Conservation (phyloP, 2,329 filamentous ascomycete species). For the Bipolaris victoriae region DNA sequence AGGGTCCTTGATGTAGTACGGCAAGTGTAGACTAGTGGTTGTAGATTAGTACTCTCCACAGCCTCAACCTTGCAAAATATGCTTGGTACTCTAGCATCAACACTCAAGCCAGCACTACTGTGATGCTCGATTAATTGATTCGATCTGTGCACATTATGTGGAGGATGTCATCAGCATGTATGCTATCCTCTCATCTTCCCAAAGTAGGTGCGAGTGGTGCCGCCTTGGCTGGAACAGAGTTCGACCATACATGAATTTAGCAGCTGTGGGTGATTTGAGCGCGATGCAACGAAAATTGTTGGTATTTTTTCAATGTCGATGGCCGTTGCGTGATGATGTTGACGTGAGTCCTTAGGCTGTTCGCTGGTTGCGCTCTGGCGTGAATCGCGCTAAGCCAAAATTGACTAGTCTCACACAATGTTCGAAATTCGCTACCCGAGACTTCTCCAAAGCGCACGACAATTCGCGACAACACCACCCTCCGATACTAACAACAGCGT, state of each 20-base stretch:
- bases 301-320: not conserved
- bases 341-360: not conserved
- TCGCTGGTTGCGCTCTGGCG: not conserved
- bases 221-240: not conserved
- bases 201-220: not conserved
- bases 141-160: not conserved
- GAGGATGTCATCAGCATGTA: not conserved
- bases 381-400: constrained; percentile 8
- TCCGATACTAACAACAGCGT: constrained; percentile 48
- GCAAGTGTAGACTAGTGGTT: not conserved
- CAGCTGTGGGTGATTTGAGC: not conserved
- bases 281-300: accelerated
- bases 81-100: too few relatives aligned
- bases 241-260: not conserved
- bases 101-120: not conserved
- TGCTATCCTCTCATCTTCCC: not conserved
- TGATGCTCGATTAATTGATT: not conserved
- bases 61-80: not conserved
- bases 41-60: not conserved
- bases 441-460: constrained; percentile 15
- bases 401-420: constrained; percentile 17
- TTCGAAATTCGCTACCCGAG: constrained; percentile 20
- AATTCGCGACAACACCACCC: constrained; percentile 31
- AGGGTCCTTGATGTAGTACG: not conserved
- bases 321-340: constrained; percentile 1